These are phyloP conservation scores for Discostella pseudostelligera DNA, from an alignment of 108 stramenopile species.

Conservation along the genomic window DNA sequence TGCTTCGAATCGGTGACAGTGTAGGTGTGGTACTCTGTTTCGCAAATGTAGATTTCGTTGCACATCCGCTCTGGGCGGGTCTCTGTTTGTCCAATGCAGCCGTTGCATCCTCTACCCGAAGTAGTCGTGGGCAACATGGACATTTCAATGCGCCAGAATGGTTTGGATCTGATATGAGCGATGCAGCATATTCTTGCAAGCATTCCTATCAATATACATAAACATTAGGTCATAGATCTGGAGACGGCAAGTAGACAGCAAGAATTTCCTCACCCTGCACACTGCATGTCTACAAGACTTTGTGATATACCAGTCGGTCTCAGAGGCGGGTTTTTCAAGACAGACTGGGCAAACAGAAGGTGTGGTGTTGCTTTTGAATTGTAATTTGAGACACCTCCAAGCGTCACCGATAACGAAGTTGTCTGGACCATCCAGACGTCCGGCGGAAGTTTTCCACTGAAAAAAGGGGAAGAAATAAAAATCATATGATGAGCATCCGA, in stretches of 20 bases:
- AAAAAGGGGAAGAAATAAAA: not conserved
- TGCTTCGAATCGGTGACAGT: not conserved
- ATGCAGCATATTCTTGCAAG: slow-evolving; percentile 53
- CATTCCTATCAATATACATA: slow-evolving; percentile 38
- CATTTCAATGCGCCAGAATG: slow-evolving; percentile 68
- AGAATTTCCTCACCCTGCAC: slow-evolving; percentile 25
- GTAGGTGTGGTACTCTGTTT: not conserved
- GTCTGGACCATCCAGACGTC: slow-evolving; percentile 38
- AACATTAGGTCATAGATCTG: not conserved
- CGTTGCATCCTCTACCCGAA: slow-evolving; percentile 58
- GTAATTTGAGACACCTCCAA: slow-evolving; percentile 30
- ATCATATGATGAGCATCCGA: not conserved
- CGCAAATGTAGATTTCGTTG: not conserved
- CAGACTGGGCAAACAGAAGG: slow-evolving; percentile 39
- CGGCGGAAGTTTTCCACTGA: slow-evolving; percentile 36
- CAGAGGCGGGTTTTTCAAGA: slow-evolving; percentile 28
- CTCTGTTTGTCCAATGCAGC: slow-evolving; percentile 35
- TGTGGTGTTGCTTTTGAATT: slow-evolving; percentile 13
- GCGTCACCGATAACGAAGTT: slow-evolving; percentile 31
- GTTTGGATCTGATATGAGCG: slow-evolving; percentile 50
- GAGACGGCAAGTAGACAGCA: not conserved
- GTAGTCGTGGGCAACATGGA: slow-evolving; percentile 56
- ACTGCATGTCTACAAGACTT: slow-evolving; percentile 62
- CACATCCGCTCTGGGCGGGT: too few species aligned
- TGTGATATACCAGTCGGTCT: slow-evolving; percentile 56